These are phyloP conservation scores for Adansonia gregorii DNA, from an alignment of 441 rosid species.

Conservation along the genomic window DNA sequence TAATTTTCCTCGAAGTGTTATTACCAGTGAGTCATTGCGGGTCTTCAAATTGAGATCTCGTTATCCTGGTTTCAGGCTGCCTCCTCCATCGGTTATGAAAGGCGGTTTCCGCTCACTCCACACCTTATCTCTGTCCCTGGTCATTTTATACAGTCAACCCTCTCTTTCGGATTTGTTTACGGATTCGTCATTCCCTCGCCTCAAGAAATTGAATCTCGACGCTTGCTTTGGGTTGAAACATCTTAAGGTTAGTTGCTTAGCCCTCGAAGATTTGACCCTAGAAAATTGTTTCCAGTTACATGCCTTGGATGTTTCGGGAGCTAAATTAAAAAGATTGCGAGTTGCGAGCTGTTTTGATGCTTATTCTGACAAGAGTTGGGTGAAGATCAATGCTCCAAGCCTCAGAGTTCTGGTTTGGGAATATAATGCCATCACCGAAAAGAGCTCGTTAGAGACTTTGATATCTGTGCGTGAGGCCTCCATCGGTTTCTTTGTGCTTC, in stretches of 20 bases:
- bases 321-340: constrained; percentile 48
- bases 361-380: constrained; percentile 44
- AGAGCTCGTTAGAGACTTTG: constrained; percentile 45
- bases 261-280: constrained; percentile 53
- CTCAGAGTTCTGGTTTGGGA: constrained; percentile 57
- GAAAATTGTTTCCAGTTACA: constrained; percentile 57
- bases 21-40: constrained; percentile 54
- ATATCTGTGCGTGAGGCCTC: constrained; percentile 51
- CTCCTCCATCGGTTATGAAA: constrained; percentile 51
- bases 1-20: constrained; percentile 73
- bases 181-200: constrained; percentile 61
- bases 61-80: constrained; percentile 69
- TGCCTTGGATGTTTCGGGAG: constrained; percentile 55
- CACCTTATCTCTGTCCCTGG: constrained; percentile 58
- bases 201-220: constrained; percentile 56
- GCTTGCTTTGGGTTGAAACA: constrained; percentile 56
- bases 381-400: constrained; percentile 50
- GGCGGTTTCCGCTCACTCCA: constrained; percentile 65
- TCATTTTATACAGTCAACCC: constrained; percentile 51
- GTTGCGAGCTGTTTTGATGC: constrained; percentile 60
- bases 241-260: constrained; percentile 58
- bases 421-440: constrained; percentile 48
- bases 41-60: constrained; percentile 57
- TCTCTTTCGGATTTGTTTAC: constrained; percentile 60
- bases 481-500: constrained; percentile 46